Conservation (phyloP, 208 protist genomes). For the Leishmania tropica region DNA sequence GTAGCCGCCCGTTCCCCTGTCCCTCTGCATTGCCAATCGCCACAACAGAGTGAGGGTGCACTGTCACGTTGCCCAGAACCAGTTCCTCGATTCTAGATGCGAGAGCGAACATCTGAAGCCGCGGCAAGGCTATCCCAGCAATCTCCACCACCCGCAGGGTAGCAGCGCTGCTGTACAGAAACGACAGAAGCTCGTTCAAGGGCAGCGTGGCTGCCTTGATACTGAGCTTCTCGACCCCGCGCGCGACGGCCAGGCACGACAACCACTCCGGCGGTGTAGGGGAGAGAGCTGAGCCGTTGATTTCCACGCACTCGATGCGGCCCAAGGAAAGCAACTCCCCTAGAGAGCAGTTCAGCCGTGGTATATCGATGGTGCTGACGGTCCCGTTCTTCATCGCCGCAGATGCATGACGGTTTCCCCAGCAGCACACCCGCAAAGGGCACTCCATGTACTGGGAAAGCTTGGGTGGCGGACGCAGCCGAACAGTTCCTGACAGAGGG, state of each 20-base stretch:
- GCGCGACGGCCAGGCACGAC: slow-evolving; percentile 17
- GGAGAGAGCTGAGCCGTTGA: slow-evolving; percentile 16
- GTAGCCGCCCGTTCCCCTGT: neutral
- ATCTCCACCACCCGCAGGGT: slow-evolving; percentile 30
- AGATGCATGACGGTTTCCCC: slow-evolving; percentile 13
- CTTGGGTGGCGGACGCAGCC: slow-evolving; percentile 4
- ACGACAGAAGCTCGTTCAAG: slow-evolving; percentile 30
- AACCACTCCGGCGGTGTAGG: slow-evolving; percentile 12
- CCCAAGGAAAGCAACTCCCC: slow-evolving; percentile 34
- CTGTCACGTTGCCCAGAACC: slow-evolving; percentile 24
- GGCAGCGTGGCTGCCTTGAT: slow-evolving; percentile 18
- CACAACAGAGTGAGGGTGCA: slow-evolving; percentile 25
- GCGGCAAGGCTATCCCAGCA: slow-evolving; percentile 13
- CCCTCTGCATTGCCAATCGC: neutral
- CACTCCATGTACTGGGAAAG: slow-evolving; percentile 12
- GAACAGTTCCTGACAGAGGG: neutral
- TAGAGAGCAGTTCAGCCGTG: slow-evolving; percentile 19
- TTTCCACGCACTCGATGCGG: slow-evolving; percentile 19
- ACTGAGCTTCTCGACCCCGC: slow-evolving; percentile 18
- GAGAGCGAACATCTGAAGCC: slow-evolving; percentile 30
- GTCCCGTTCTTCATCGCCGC: slow-evolving; percentile 11
- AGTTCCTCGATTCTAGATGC: slow-evolving; percentile 22
- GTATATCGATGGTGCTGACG: slow-evolving; percentile 4
- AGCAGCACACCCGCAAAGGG: slow-evolving; percentile 17
- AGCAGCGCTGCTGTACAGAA: slow-evolving; percentile 21